Percentiles rank a stretch among this genome's conserved stretches.
phyloP scores from a whole-genome alignment of 2,329 filamentous ascomycete species.

The Penicillium sp. region DNA sequence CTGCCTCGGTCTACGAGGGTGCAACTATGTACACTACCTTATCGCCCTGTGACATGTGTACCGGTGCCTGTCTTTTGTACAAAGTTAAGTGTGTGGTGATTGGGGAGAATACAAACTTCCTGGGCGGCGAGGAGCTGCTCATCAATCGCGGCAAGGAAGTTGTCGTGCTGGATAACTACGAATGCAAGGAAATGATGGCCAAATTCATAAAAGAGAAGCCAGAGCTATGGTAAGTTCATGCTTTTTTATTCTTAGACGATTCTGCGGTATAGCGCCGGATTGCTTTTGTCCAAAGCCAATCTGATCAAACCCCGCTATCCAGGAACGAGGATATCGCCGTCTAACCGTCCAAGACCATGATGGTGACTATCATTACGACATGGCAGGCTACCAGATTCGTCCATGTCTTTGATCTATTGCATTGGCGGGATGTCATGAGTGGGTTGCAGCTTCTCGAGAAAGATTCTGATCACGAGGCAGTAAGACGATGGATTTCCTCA shows the following conservation, averaged over 20 bases:
- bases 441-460: background rate
- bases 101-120: conserved; percentile 69
- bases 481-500: conserved; percentile 71
- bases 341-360: conserved; percentile 23
- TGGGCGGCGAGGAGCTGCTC: conserved; percentile 67
- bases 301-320: conserved; percentile 3
- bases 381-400: background rate
- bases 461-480: conserved; percentile 18
- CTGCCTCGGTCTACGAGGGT: conserved; percentile 61
- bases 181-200: conserved; percentile 64
- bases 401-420: background rate
- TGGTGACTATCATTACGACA: background rate
- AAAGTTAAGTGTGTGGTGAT: conserved; percentile 68
- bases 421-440: background rate
- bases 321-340: conserved; percentile 58
- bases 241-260: conserved; percentile 6
- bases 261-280: background rate
- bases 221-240: conserved; percentile 56
- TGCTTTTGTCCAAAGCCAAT: background rate
- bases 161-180: conserved; percentile 59
- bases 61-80: conserved; percentile 70
- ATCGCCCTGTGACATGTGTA: conserved; percentile 77
- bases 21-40: conserved; percentile 80
- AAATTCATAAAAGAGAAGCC: conserved; percentile 68
- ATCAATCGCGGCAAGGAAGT: conserved; percentile 64